Evolutionary conservation across 2,329 filamentous ascomycete genomes (phyloP).

Genomic region (Aureobasidium sp.): DNA sequence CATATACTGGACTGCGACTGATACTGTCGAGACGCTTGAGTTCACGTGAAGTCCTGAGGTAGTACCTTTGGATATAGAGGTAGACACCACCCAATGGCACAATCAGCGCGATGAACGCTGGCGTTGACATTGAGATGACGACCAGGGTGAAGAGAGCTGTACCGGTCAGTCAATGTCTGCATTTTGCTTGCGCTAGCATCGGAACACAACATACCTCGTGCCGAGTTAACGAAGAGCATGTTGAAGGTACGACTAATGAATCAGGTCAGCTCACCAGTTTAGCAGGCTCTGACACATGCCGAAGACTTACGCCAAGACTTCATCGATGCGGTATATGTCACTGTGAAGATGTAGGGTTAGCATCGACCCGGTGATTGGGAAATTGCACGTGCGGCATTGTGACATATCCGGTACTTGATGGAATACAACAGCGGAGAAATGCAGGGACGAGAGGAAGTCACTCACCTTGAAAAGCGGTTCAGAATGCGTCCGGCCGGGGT

Average conservation of each 20-base stretch:
- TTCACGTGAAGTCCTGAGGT: conserved; percentile 89
- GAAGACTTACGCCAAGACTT: conserved; percentile 64
- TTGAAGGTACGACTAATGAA: conserved; percentile 70
- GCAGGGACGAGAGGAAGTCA: conserved; percentile 10
- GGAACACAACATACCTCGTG: conserved; percentile 34
- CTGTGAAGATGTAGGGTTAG: conserved; percentile 29
- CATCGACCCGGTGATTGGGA: neutral
- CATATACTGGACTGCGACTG: conserved; percentile 90
- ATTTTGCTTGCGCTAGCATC: conserved; percentile 7
- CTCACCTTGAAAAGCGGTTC: conserved; percentile 86
- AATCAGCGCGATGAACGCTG: conserved; percentile 70
- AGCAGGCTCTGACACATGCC: conserved; percentile 10
- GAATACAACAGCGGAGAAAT: neutral
- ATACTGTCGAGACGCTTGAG: conserved; percentile 93
- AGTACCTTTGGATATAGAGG: conserved; percentile 92
- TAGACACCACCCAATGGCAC: conserved; percentile 74
- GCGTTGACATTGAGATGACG: conserved; percentile 74
- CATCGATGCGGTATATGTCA: conserved; percentile 75
- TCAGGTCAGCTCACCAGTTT: conserved; percentile 21
- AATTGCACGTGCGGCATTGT: neutral
- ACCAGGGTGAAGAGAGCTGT: conserved; percentile 68
- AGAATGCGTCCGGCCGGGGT: conserved; percentile 93
- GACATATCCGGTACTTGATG: neutral
- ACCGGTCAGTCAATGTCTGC: neutral
- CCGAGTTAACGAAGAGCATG: conserved; percentile 56